Evolutionary conservation across 352 stramenopile species (phyloP).

Genomic region (Saprolegnia parasitica): DNA sequence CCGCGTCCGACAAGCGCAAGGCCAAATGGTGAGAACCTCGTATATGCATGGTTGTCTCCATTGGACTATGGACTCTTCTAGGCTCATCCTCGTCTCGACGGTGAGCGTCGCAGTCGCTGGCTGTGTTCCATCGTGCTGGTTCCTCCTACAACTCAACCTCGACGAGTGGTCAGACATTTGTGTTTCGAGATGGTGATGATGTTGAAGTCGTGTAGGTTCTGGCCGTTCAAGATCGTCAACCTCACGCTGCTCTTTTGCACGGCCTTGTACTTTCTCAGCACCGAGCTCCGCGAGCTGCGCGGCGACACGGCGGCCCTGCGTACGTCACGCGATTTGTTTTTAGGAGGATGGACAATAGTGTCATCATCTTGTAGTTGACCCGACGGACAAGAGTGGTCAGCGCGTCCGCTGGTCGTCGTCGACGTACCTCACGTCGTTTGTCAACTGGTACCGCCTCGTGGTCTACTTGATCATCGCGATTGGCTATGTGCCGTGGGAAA

Average conservation of each 20-base stretch:
- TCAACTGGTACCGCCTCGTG: constrained; percentile 11
- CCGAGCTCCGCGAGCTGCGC: neutral
- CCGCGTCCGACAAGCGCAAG: neutral
- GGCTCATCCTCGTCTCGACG: neutral
- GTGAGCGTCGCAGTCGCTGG: neutral
- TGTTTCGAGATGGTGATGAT: no score
- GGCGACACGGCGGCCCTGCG: neutral
- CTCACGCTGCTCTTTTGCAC: neutral
- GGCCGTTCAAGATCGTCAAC: neutral
- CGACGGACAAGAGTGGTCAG: neutral
- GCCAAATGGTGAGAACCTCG: constrained; percentile 5
- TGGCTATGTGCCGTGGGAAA: constrained; percentile 21
- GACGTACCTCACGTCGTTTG: constrained; percentile 7
- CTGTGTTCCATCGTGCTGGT: neutral
- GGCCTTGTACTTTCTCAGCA: neutral
- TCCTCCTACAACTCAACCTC: neutral
- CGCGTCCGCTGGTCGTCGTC: constrained; percentile 4
- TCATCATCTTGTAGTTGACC: neutral
- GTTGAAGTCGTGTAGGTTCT: no score
- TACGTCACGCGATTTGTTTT: no score
- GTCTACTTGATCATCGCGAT: constrained; percentile 11
- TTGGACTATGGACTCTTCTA: no score
- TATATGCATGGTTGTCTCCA: neutral
- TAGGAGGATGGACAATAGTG: neutral
- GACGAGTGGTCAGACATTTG: no score